phyloP scores from a whole-genome alignment of 768 basidiomycete genomes.

The Paxillus involutus region DNA sequence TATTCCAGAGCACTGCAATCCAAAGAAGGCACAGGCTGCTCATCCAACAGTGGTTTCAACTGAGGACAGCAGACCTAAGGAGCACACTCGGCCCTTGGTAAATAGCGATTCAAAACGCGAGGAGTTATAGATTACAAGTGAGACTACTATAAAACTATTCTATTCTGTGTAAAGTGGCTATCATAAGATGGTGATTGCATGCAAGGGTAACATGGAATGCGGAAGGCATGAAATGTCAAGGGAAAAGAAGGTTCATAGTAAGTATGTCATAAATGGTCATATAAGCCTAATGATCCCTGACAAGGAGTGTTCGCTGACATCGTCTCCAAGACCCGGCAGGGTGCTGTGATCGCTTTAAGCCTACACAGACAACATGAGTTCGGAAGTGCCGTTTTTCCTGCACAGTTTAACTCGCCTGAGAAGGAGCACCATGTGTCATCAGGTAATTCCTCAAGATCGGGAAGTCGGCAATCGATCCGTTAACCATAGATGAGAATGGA shows the following conservation, averaged over 20 bases:
- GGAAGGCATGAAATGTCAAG: neutral
- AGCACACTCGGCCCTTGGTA: slow-evolving; percentile 14
- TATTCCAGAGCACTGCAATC: slow-evolving; percentile 73
- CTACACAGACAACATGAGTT: slow-evolving; percentile 25
- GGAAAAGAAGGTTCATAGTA: slow-evolving; percentile 11
- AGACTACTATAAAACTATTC: slow-evolving; percentile 8
- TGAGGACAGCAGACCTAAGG: slow-evolving; percentile 27
- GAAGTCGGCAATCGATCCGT: slow-evolving; percentile 83
- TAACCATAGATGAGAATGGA: slow-evolving; percentile 53
- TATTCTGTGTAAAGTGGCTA: slow-evolving; percentile 4
- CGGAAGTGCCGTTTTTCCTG: slow-evolving; percentile 7
- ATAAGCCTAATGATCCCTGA: slow-evolving; percentile 20
- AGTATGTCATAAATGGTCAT: slow-evolving; percentile 26
- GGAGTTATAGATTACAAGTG: slow-evolving; percentile 30
- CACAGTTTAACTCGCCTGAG: slow-evolving; percentile 34
- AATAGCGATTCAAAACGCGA: slow-evolving; percentile 15
- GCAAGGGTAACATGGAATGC: slow-evolving; percentile 22
- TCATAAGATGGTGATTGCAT: slow-evolving; percentile 22
- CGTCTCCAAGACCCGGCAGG: neutral
- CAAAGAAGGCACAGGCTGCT: slow-evolving; percentile 47
- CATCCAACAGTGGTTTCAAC: slow-evolving; percentile 31
- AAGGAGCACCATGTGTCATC: slow-evolving; percentile 59
- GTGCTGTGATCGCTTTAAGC: slow-evolving; percentile 23
- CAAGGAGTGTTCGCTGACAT: neutral
- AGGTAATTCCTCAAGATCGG: slow-evolving; percentile 81